Conservation (phyloP, 345 rosid genomes). For the Syzygium aromaticum region DNA sequence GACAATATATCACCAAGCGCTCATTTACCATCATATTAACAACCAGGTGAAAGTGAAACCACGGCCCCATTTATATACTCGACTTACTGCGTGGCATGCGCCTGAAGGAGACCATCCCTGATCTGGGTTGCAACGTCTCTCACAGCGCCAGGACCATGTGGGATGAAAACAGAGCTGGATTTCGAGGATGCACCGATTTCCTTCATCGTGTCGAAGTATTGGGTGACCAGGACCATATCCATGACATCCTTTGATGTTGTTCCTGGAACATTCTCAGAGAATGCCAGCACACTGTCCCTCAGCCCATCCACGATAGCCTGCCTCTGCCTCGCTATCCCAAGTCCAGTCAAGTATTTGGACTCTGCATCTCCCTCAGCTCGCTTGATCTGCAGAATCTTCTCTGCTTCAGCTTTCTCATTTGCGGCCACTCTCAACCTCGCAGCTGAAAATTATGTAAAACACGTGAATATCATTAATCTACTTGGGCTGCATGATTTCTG, state of each 20-base stretch:
- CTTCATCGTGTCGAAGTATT: slow-evolving; percentile 71
- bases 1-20: background rate
- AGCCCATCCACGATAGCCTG: slow-evolving; percentile 68
- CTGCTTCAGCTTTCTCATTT: slow-evolving; percentile 57
- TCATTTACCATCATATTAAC: background rate
- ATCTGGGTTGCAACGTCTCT: slow-evolving; percentile 56
- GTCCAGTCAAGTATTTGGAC: slow-evolving; percentile 49
- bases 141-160: slow-evolving; percentile 73
- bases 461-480: background rate
- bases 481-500: background rate
- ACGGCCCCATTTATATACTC: background rate
- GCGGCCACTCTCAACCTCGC: slow-evolving; percentile 59
- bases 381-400: slow-evolving; percentile 62
- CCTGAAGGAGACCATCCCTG: slow-evolving; percentile 71
- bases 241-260: slow-evolving; percentile 61
- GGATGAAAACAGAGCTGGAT: slow-evolving; percentile 58
- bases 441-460: slow-evolving; percentile 12
- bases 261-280: slow-evolving; percentile 64
- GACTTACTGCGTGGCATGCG: slow-evolving; percentile 9
- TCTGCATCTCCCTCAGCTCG: slow-evolving; percentile 67
- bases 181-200: slow-evolving; percentile 61
- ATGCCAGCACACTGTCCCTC: slow-evolving; percentile 56
- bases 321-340: slow-evolving; percentile 57
- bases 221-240: slow-evolving; percentile 81
- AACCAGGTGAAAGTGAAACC: background rate